phyloP scores from a whole-genome alignment of 2,329 filamentous ascomycete genomes.

The Clarireedia sp. region DNA sequence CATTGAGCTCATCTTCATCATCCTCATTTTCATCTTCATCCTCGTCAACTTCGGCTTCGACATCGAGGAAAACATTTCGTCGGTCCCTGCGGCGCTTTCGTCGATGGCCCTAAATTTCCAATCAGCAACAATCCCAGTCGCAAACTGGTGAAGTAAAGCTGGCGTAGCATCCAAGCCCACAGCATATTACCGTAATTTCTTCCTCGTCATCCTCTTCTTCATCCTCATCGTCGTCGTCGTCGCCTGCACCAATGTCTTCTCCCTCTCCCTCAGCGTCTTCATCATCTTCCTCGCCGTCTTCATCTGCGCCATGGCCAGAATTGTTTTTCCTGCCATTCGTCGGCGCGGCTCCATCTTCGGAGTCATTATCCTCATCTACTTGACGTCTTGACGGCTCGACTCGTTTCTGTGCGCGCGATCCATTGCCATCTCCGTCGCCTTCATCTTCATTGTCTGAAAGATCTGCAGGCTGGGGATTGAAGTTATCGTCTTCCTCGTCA shows the following conservation, averaged over 20 bases:
- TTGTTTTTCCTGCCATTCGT: conserved; percentile 19
- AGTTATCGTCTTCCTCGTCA: conserved; percentile 77
- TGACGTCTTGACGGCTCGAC: conserved; percentile 24
- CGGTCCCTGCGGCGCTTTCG: conserved; percentile 71
- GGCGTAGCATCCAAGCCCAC: not conserved
- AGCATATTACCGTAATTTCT: conserved; percentile 40
- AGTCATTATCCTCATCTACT: conserved; percentile 37
- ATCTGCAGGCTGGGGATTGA: conserved; percentile 66
- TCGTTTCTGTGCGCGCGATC: conserved; percentile 22
- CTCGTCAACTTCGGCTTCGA: conserved; percentile 94
- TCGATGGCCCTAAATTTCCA: conserved; percentile 49
- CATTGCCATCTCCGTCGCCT: conserved; percentile 21
- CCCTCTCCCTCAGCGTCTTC: conserved; percentile 38
- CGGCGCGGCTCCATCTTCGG: conserved; percentile 39
- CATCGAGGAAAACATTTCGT: conserved; percentile 87
- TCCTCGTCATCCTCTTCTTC: conserved; percentile 57
- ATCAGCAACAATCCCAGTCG: conserved; percentile 17
- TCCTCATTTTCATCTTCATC: conserved; percentile 83
- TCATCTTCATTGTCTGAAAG: conserved; percentile 62
- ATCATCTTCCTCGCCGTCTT: conserved; percentile 33
- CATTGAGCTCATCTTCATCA: conserved; percentile 81
- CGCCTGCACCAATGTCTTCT: conserved; percentile 25
- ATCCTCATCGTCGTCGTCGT: conserved; percentile 38
- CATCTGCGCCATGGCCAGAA: conserved; percentile 10
- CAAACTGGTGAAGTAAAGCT: conserved; percentile 7